Percentiles rank a stretch among this genome's conserved stretches.
These are phyloP conservation scores for Trichophaea hybrida DNA, from an alignment of 2,329 filamentous ascomycete genomes.

Conservation along the genomic window DNA sequence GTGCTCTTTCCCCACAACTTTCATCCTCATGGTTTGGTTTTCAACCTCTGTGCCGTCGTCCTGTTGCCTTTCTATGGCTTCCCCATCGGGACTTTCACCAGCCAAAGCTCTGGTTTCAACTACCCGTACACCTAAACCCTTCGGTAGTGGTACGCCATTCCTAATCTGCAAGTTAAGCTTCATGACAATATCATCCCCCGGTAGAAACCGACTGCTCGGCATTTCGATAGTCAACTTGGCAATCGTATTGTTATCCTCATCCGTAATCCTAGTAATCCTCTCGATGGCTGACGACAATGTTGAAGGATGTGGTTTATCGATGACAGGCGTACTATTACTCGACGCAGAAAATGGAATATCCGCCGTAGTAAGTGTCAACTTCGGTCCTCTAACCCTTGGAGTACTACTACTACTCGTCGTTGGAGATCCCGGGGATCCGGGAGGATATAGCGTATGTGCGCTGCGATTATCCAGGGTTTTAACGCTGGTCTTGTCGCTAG, in stretches of 20 bases:
- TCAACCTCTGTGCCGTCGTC: slow-evolving; percentile 11
- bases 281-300: background rate
- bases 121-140: slow-evolving; percentile 15
- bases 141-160: slow-evolving; percentile 14
- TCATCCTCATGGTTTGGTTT: slow-evolving; percentile 8
- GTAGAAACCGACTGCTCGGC: slow-evolving; percentile 19
- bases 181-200: slow-evolving; percentile 19
- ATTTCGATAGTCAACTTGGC: slow-evolving; percentile 19
- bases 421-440: background rate
- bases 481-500: background rate
- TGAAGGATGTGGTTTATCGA: slow-evolving; percentile 12
- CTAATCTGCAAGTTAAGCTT: slow-evolving; percentile 12
- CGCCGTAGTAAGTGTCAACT: slow-evolving; percentile 21
- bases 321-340: slow-evolving; percentile 18
- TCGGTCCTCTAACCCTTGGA: slow-evolving; percentile 15
- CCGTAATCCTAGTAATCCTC: slow-evolving; percentile 13
- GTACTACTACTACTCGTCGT: background rate
- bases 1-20: slow-evolving; percentile 16
- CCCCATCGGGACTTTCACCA: slow-evolving; percentile 2
- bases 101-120: slow-evolving; percentile 17
- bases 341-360: slow-evolving; percentile 15
- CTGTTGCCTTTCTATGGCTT: slow-evolving; percentile 2
- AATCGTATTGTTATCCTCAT: slow-evolving; percentile 17
- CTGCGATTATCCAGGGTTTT: background rate
- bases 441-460: background rate